Conservation (phyloP, 495 filamentous ascomycete species). For the Clavariopsis aquatica region DNA sequence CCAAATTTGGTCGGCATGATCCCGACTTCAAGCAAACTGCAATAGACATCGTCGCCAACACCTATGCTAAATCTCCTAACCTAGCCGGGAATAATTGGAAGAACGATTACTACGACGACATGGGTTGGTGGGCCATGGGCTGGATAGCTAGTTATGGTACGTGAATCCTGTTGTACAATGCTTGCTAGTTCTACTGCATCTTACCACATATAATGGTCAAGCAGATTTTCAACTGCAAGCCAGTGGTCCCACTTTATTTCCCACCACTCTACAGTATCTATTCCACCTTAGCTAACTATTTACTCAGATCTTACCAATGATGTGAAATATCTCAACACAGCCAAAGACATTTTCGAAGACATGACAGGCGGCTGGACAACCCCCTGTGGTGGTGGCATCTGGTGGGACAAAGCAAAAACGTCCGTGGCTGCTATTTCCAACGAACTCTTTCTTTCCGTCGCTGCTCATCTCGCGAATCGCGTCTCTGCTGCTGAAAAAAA, state of each 20-base stretch:
- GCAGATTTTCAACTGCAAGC: no score
- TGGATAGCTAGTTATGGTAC: conserved; percentile 43
- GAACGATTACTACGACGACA: conserved; percentile 46
- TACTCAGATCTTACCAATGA: conserved; percentile 42
- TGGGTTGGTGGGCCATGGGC: conserved; percentile 44
- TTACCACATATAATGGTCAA: no score
- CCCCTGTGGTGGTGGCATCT: conserved; percentile 32
- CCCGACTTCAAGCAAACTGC: conserved; percentile 24
- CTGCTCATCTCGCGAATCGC: conserved; percentile 63
- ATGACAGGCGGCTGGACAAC: conserved; percentile 47
- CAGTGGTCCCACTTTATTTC: no score
- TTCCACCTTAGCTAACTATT: no score
- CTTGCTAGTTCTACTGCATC: no score
- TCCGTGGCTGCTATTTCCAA: conserved; percentile 44
- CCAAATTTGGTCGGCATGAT: conserved; percentile 23
- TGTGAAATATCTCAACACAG: conserved; percentile 45
- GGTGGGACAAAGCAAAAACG: conserved; percentile 31
- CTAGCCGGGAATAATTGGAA: conserved; percentile 15
- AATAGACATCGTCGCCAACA: conserved; percentile 31
- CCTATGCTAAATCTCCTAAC: conserved; percentile 28
- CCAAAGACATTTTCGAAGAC: conserved; percentile 61
- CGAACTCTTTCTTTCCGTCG: conserved; percentile 37
- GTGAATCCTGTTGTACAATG: no score
- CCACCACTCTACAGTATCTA: no score
- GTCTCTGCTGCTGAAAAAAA: conserved; percentile 46